Percentiles rank a stretch among this genome's conserved stretches.
These are phyloP conservation scores for Carex littledalei DNA, from an alignment of 176 grass and related monocot genomes.

Conservation along the genomic window DNA sequence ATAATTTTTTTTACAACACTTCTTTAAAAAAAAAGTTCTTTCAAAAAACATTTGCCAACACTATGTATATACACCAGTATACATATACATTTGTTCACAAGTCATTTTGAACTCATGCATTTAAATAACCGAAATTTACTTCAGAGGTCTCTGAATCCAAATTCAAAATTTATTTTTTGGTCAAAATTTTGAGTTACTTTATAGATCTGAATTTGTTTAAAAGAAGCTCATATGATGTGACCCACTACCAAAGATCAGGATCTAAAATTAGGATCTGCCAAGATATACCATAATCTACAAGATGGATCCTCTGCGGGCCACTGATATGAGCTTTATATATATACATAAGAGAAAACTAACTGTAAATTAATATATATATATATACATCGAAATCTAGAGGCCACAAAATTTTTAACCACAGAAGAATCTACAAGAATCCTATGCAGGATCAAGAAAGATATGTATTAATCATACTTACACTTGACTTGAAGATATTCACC, in stretches of 20 bases:
- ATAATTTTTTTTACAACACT: too few species aligned
- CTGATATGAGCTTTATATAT: too few species aligned
- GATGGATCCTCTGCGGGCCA: background rate
- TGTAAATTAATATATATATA: background rate
- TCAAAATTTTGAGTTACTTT: too few species aligned
- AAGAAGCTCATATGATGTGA: background rate
- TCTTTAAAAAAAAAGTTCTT: too few species aligned
- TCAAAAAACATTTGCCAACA: too few species aligned
- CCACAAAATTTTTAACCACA: background rate
- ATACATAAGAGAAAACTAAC: background rate
- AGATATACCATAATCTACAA: background rate
- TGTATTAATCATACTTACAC: background rate
- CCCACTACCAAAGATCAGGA: background rate
- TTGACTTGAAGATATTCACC: background rate
- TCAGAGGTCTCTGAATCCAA: too few species aligned
- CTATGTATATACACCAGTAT: too few species aligned
- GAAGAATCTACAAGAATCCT: background rate
- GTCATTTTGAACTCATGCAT: too few species aligned
- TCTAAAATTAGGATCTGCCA: background rate
- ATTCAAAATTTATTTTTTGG: too few species aligned
- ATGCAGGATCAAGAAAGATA: background rate
- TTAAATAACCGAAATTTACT: too few species aligned
- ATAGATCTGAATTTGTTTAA: background rate
- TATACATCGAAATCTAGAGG: background rate
- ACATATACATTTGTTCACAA: too few species aligned